Evolutionary conservation across 2,329 filamentous ascomycete genomes (phyloP), one percentile per base, ranked within the genome.

Genomic region (Colletotrichum sp.): DNA sequence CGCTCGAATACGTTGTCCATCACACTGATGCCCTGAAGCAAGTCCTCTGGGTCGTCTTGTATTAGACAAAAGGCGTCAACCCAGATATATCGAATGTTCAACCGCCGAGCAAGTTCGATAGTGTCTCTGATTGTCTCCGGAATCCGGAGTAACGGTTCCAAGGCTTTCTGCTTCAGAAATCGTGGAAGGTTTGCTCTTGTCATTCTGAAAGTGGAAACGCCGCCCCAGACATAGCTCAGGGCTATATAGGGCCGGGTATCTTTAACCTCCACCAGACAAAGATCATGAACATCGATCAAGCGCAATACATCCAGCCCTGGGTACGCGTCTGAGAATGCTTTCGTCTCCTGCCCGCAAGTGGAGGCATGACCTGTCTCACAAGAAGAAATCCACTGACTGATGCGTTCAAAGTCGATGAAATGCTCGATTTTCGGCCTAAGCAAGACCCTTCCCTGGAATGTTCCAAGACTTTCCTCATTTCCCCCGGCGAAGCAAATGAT

Each of bases 51-150:
- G 49, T 78, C 70, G 34, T 78, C 64, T 30, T 78, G 75, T 18
- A 75, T 49, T 1, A 79, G 66, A 55, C 77, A 79, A 16, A 78
- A 69, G 0, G 68, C 60, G 28, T 79, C 76, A 7, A 78, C 39
- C 78, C 78, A 79, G 7, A 77, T 30, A 5, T 77, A 78, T 13
- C 71, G 71, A 28, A 72, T 65, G 8, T 74, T 63, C 1, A 77
- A 12, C 10, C 26, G 32, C 6, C 30, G 30, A 8, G 65, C 64
- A 18, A 79, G 64, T 13, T 67, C 21, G 16, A 77, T 71, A 8
- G 78, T 68, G 34, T 79, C 78, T n/a, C 18, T 30, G 15, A 72
- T 70, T 4, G 57, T 70, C 63, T 26, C 12, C 24, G 63, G 63
- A 13, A 44, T 39, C 34, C 10, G 28, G 63, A n/a, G 5, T 60